Conservation (phyloP, 2,329 filamentous ascomycete genomes). For the Ophiostoma triangulosporum region DNA sequence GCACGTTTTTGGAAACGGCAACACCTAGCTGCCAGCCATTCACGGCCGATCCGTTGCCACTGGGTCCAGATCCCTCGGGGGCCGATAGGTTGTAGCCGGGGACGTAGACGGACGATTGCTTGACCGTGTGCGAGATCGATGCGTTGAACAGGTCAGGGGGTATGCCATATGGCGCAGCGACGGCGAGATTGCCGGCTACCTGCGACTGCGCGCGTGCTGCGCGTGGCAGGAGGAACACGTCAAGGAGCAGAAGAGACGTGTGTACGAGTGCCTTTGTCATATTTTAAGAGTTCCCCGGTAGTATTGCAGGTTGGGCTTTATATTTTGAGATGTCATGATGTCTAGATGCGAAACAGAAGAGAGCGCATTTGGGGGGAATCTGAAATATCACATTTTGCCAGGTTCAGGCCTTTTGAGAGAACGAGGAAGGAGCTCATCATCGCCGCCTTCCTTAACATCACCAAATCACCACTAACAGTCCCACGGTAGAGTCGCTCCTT, state of each 20-base stretch:
- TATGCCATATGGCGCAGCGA: conserved; percentile 3
- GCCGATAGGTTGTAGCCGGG: conserved; percentile 9
- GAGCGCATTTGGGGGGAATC: background rate
- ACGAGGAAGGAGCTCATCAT: background rate
- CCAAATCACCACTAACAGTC: background rate
- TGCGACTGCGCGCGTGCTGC: background rate
- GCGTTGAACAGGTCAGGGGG: background rate
- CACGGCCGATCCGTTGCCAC: conserved; percentile 7
- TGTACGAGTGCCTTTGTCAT: background rate
- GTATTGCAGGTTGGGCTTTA: background rate
- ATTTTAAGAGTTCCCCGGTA: background rate
- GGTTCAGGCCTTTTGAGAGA: background rate
- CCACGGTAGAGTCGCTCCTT: background rate
- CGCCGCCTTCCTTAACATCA: background rate
- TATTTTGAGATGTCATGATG: background rate
- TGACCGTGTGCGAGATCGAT: background rate
- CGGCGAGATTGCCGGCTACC: background rate
- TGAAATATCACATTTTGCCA: background rate
- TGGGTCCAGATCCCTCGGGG: conserved; percentile 3
- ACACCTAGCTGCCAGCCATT: conserved; percentile 10
- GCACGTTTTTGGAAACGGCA: conserved; percentile 3
- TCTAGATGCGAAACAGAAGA: background rate
- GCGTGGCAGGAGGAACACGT: background rate
- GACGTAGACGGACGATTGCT: conserved; percentile 3
- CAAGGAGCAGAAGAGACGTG: background rate